Base-by-base conservation (phyloP, 2,329 filamentous ascomycete genomes). In the Grosmannia clavigera region DNA sequence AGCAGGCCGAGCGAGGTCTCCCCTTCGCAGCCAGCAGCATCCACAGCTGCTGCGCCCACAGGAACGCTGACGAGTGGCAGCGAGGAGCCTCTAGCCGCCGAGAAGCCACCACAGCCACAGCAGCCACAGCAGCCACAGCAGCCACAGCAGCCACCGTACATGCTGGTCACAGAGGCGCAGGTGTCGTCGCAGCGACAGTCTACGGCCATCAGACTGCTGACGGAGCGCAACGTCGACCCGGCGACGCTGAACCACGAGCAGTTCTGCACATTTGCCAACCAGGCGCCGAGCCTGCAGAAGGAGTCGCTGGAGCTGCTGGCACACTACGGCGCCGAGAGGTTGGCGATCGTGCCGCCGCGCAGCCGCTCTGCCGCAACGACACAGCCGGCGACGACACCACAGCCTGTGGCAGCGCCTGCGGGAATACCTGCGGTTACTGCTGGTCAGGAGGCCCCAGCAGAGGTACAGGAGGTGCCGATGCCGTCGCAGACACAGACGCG, bases 221-320 rank as follows among this genome's bases (percentile, higher is more conserved):
- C 55, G 2, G 72, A 73, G 1, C 74, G 70, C n/a, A 74, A 72
- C 5, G 74, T 84, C n/a, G 75, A 81, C 46, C 80, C 79, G 1
- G 69, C 72, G 2, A 78, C 79, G 0, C 70, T 84, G 11, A 80
- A 78, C 0, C 63, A 69, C 4, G 81, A 83, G 54, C 81, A 84
- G 65, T 81, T 84, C 62, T 77, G 72, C 64, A 84, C 83, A 19
- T 82, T 84, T 64, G 74, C 81, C 10, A 84, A 84, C 59, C 81
- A 84, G 68, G 76, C 80, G 0, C 80, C 81, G 0, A 74, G 77
- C 3, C 68, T 83, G 6, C 81, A 84, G 63, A 70, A 72, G 58
- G 75, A 80, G 58, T 84, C 81, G 0, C 69, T 84, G 16, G 74
- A 72, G 1, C 81, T 84, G 80, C 72, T 84, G 12, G 74, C 76